These are phyloP conservation scores for Aschersonia sp. DNA, from an alignment of 2,329 filamentous ascomycete species.

Conservation along the genomic window DNA sequence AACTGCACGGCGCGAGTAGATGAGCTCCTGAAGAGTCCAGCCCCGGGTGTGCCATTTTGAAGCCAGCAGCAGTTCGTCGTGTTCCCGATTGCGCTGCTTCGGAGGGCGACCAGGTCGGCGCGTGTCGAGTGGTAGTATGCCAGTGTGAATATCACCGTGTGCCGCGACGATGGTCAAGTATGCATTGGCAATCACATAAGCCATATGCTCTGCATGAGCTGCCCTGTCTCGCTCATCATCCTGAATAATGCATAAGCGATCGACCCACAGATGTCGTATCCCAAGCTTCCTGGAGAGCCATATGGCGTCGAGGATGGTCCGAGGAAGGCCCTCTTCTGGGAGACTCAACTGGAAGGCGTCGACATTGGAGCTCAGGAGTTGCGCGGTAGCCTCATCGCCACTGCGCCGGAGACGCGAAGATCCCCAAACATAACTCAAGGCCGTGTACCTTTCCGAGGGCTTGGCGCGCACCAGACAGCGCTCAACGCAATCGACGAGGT, in stretches of 20 bases:
- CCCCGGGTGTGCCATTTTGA: conserved; percentile 24
- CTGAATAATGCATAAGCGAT: conserved; percentile 29
- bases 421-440: conserved; percentile 32
- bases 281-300: conserved; percentile 27
- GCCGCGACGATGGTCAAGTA: conserved; percentile 29
- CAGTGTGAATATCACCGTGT: conserved; percentile 22
- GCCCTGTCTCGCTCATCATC: conserved; percentile 24
- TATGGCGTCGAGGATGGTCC: conserved; percentile 28
- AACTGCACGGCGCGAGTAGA: conserved; percentile 26
- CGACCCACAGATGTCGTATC: conserved; percentile 30
- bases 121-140: conserved; percentile 21
- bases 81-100: conserved; percentile 13
- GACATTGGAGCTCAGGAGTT: conserved; percentile 21
- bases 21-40: conserved; percentile 28
- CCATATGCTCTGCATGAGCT: conserved; percentile 28
- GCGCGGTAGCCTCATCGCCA: conserved; percentile 11
- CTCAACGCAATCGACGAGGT: conserved; percentile 26
- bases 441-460: conserved; percentile 24
- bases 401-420: conserved; percentile 11
- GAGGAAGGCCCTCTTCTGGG: conserved; percentile 22
- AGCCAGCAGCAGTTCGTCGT: conserved; percentile 22
- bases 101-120: conserved; percentile 13
- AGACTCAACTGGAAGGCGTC: conserved; percentile 19
- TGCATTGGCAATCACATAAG: conserved; percentile 27
- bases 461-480: conserved; percentile 22